Conservation (phyloP, 1,139 yeast genomes). For the Kluyveromyces sp. region DNA sequence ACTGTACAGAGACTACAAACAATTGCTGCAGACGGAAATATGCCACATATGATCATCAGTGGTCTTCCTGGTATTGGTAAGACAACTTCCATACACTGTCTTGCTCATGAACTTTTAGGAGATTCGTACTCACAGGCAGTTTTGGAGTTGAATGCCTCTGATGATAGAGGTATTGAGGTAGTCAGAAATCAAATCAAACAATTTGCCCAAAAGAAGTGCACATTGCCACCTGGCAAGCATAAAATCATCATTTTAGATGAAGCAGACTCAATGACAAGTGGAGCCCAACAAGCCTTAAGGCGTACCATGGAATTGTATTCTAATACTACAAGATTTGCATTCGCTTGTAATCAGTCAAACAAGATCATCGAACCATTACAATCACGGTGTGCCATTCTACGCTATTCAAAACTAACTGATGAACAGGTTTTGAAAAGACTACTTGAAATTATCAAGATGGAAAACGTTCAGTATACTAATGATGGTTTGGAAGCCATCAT, state of each 20-base stretch:
- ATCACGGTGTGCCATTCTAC: constrained; percentile 89
- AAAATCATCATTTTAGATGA: constrained; percentile 89
- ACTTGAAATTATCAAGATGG: constrained; percentile 61
- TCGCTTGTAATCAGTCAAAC: constrained; percentile 91
- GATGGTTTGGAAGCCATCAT: constrained; percentile 91
- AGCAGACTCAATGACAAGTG: constrained; percentile 87
- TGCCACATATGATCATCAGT: constrained; percentile 92
- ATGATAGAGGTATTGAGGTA: constrained; percentile 92
- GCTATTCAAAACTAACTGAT: constrained; percentile 75
- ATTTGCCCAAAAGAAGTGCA: constrained; percentile 89
- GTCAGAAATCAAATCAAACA: constrained; percentile 89
- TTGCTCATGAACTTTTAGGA: constrained; percentile 79
- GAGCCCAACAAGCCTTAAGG: constrained; percentile 96
- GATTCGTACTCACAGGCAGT: constrained; percentile 73
- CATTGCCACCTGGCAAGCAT: constrained; percentile 65
- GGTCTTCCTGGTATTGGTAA: constrained; percentile 97
- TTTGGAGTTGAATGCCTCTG: constrained; percentile 88
- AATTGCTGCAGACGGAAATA: constrained; percentile 86
- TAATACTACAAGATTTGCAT: constrained; percentile 90
- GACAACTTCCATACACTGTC: constrained; percentile 86
- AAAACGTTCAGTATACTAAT: constrained; percentile 69
- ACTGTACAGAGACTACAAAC: constrained; percentile 77
- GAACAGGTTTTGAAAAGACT: constrained; percentile 77
- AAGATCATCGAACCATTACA: constrained; percentile 96
- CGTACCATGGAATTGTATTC: constrained; percentile 96